These are phyloP conservation scores for Fragilaria radians DNA, from an alignment of 108 stramenopile species.

Conservation along the genomic window DNA sequence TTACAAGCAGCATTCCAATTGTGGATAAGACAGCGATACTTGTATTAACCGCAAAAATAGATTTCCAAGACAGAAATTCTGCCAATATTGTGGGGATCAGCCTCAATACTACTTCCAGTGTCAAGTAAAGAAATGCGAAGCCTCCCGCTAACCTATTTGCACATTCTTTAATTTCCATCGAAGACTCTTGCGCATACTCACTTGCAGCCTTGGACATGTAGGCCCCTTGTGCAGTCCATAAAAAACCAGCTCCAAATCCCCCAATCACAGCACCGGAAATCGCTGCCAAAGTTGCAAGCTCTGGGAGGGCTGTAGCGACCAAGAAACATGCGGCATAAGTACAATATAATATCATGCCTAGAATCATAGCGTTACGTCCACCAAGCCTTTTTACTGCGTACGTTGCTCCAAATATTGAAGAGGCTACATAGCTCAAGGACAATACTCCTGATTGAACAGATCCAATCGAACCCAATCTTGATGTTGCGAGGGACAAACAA, in stretches of 20 bases:
- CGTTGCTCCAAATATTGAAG: constrained; percentile 32
- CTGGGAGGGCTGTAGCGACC: not conserved
- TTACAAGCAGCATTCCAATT: constrained; percentile 32
- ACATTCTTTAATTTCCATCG: constrained; percentile 19
- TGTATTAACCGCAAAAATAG: constrained; percentile 56
- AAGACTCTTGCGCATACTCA: constrained; percentile 31
- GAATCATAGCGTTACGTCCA: constrained; percentile 20
- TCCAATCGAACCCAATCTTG: constrained; percentile 27
- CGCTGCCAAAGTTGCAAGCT: constrained; percentile 7
- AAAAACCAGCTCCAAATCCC: constrained; percentile 65
- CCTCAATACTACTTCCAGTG: constrained; percentile 39
- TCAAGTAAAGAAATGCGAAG: constrained; percentile 71
- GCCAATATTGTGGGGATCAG: constrained; percentile 50
- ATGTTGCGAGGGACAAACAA: constrained; percentile 29
- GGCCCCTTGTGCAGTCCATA: constrained; percentile 80
- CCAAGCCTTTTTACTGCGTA: constrained; percentile 26
- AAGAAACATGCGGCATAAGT: constrained; percentile 8
- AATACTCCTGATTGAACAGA: constrained; percentile 18
- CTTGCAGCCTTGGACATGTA: constrained; percentile 58
- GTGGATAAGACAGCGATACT: constrained; percentile 40
- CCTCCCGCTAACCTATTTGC: constrained; percentile 52
- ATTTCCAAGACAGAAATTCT: constrained; percentile 32
- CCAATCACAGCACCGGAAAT: constrained; percentile 59
- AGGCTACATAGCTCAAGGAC: constrained; percentile 31
- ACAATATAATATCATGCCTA: constrained; percentile 32